A percentile compares a stretch with the other conserved stretches of the same genome.
Conservation (phyloP, 2,329 filamentous ascomycete genomes). For the Diaporthe australafricana region DNA sequence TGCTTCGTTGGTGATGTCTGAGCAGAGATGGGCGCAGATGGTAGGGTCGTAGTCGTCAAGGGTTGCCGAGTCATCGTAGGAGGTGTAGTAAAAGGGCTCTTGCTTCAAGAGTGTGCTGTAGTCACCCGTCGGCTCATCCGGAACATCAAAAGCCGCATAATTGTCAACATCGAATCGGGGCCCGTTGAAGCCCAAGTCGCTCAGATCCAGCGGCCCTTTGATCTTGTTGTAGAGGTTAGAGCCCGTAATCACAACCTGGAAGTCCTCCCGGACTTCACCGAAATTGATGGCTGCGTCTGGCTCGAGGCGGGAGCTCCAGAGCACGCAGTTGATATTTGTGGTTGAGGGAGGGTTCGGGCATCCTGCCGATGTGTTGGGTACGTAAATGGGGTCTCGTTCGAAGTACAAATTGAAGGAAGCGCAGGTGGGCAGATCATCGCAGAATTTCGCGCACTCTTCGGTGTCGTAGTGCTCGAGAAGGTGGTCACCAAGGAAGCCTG, state of each 20-base stretch:
- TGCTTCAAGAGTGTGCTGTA: slow-evolving; percentile 24
- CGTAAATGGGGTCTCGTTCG: slow-evolving; percentile 21
- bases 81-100: background rate
- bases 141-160: slow-evolving; percentile 27
- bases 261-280: slow-evolving; percentile 18
- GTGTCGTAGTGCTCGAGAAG: slow-evolving; percentile 13
- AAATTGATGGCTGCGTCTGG: slow-evolving; percentile 12
- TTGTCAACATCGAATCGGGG: slow-evolving; percentile 14
- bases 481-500: background rate
- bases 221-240: slow-evolving; percentile 35
- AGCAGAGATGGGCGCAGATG: slow-evolving; percentile 29
- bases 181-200: slow-evolving; percentile 13
- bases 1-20: background rate
- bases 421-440: slow-evolving; percentile 9
- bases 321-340: slow-evolving; percentile 33
- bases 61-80: background rate
- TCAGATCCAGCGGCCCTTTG: background rate
- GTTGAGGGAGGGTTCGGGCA: slow-evolving; percentile 23
- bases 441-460: slow-evolving; percentile 18
- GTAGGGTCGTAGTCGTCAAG: slow-evolving; percentile 22
- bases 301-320: slow-evolving; percentile 19
- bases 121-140: slow-evolving; percentile 21
- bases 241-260: slow-evolving; percentile 28
- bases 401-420: slow-evolving; percentile 35
- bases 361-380: slow-evolving; percentile 4